A percentile compares a stretch with the other conserved stretches of the same genome.
phyloP scores from a whole-genome alignment of 2,329 filamentous ascomycete genomes.

The Coniella vitis region DNA sequence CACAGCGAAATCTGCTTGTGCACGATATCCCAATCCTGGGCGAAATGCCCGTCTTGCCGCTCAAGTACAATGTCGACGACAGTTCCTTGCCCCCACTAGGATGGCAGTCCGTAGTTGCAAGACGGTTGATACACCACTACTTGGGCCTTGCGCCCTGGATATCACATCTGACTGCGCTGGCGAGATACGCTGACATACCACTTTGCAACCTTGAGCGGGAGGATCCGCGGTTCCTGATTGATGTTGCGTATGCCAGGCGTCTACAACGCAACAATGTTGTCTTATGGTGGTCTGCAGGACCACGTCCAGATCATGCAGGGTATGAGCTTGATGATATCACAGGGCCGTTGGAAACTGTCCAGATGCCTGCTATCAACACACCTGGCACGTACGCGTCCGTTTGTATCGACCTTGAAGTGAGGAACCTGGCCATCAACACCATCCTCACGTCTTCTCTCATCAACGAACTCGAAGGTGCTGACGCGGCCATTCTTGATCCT shows the following conservation, averaged over 20 bases:
- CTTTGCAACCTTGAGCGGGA: constrained; percentile 93
- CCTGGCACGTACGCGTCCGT: constrained; percentile 92
- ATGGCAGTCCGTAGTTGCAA: constrained; percentile 87
- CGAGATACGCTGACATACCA: constrained; percentile 88
- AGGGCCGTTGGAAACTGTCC: constrained; percentile 74
- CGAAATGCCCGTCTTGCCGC: constrained; percentile 75
- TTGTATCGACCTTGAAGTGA: constrained; percentile 89
- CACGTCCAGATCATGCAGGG: constrained; percentile 88
- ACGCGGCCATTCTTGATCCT: constrained; percentile 80
- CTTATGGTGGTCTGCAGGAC: constrained; percentile 89
- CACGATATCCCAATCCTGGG: constrained; percentile 79
- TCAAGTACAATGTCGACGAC: constrained; percentile 78
- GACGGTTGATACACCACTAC: constrained; percentile 81
- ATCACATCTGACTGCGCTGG: constrained; percentile 76
- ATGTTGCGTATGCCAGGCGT: constrained; percentile 86
- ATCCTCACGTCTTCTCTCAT: constrained; percentile 94
- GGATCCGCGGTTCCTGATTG: constrained; percentile 90
- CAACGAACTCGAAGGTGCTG: constrained; percentile 88
- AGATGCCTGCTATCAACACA: constrained; percentile 90
- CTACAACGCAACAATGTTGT: constrained; percentile 89
- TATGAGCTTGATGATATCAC: constrained; percentile 89
- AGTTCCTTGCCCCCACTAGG: constrained; percentile 84
- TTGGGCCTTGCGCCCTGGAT: constrained; percentile 92
- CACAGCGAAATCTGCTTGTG: constrained; percentile 70
- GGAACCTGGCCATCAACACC: constrained; percentile 95